phyloP scores from a whole-genome alignment of 129 eudicot species.

The Scalesia atractyloides region DNA sequence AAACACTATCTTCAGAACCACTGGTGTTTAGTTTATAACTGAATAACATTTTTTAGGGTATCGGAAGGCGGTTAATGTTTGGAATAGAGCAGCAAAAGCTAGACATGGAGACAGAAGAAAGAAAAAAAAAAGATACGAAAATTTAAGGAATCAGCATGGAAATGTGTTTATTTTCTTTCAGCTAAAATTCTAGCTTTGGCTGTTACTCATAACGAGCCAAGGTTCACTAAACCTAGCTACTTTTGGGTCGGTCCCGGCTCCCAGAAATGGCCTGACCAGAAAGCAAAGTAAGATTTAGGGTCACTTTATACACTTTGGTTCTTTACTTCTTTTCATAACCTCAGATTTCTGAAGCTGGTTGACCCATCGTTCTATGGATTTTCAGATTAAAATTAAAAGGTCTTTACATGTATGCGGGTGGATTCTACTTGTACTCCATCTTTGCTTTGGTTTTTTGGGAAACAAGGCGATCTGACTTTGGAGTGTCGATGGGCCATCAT shows the following conservation, averaged over 20 bases:
- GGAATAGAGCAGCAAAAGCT: slow-evolving; percentile 28
- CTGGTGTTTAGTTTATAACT: neutral
- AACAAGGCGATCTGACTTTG: slow-evolving; percentile 60
- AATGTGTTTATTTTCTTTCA: slow-evolving; percentile 48
- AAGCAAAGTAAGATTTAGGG: slow-evolving; percentile 44
- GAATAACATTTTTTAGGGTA: slow-evolving; percentile 32
- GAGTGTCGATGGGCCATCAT: slow-evolving; percentile 61
- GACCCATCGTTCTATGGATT: neutral
- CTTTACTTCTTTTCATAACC: slow-evolving; percentile 15
- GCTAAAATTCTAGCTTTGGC: slow-evolving; percentile 44
- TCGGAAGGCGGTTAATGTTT: slow-evolving; percentile 42
- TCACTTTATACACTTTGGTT: slow-evolving; percentile 1
- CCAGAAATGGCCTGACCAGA: slow-evolving; percentile 55
- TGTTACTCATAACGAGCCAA: slow-evolving; percentile 48
- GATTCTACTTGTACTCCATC: slow-evolving; percentile 57
- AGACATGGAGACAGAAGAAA: slow-evolving; percentile 28
- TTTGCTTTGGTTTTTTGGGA: slow-evolving; percentile 69
- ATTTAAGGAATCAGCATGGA: slow-evolving; percentile 63
- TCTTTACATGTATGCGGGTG: slow-evolving; percentile 54
- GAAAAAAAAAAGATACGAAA: slow-evolving; percentile 39
- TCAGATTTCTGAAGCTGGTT: neutral
- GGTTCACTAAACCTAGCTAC: slow-evolving; percentile 50
- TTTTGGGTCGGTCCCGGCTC: slow-evolving; percentile 56
- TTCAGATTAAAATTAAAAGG: slow-evolving; percentile 56
- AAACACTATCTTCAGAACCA: neutral